A percentile compares a stretch with the other conserved stretches of the same genome.
Evolutionary conservation across 2,329 filamentous ascomycete species (phyloP).

Genomic region (Diplocarpon rosae): DNA sequence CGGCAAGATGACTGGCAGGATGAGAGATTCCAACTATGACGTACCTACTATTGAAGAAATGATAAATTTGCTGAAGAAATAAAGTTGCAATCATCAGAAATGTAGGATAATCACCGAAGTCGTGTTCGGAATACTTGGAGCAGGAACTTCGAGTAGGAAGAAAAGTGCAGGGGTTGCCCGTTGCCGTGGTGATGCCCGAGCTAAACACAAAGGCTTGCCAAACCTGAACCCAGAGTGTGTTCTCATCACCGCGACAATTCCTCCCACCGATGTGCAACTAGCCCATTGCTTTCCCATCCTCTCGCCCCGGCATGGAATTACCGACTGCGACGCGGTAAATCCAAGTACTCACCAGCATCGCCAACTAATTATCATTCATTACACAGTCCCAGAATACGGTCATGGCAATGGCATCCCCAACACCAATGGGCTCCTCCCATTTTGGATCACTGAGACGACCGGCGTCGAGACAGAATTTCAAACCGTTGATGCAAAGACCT

Average conservation of each 20-base stretch:
- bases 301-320: constrained; percentile 20
- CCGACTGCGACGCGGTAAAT: constrained; percentile 13
- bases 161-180: background rate
- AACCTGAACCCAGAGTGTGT: background rate
- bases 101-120: no score
- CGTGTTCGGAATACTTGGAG: no score
- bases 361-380: constrained; percentile 7
- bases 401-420: constrained; percentile 46
- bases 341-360: constrained; percentile 8
- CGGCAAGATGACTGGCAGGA: no score
- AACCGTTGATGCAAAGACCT: constrained; percentile 38
- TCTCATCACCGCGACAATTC: constrained; percentile 19
- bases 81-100: no score
- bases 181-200: background rate
- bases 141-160: no score
- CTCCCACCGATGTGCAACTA: constrained; percentile 20
- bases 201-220: background rate
- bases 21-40: no score
- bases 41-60: no score
- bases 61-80: no score
- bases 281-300: constrained; percentile 11
- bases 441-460: constrained; percentile 39
- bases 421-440: constrained; percentile 39
- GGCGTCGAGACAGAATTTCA: constrained; percentile 41
- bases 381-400: background rate